phyloP scores from a whole-genome alignment of 2,329 filamentous ascomycete species.

The Neofusicoccum laricinum region DNA sequence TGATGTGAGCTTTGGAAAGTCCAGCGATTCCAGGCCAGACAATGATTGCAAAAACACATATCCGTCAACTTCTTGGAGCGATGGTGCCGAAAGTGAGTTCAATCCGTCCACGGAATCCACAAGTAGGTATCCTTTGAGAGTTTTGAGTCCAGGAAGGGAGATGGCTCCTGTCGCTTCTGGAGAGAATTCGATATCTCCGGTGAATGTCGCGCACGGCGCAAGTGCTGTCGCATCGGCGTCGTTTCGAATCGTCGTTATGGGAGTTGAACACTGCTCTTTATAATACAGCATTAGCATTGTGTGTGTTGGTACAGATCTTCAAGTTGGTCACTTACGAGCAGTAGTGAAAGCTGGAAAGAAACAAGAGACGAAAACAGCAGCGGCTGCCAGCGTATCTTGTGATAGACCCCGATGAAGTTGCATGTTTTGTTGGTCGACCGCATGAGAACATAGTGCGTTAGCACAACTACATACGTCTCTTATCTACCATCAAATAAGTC shows the following conservation, averaged over 20 bases:
- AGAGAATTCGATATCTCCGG: not conserved
- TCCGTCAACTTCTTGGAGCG: not conserved
- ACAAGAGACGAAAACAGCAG: too few species aligned
- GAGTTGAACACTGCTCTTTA: not conserved
- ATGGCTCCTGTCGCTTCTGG: not conserved
- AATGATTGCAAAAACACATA: not conserved
- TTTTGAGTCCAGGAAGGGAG: not conserved
- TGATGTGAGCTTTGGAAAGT: not conserved
- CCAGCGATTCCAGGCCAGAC: not conserved
- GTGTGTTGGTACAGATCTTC: too few species aligned
- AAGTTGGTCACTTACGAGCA: not conserved
- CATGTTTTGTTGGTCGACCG: too few species aligned
- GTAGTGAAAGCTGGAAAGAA: too few species aligned
- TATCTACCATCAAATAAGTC: too few species aligned
- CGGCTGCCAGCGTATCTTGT: too few species aligned
- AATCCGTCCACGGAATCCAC: not conserved
- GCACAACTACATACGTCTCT: too few species aligned
- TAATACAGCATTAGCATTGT: too few species aligned
- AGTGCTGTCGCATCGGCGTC: not conserved
- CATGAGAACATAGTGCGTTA: too few species aligned
- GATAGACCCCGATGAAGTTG: too few species aligned
- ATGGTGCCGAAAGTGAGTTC: not conserved
- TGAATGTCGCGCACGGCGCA: not conserved
- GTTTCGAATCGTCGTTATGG: not conserved
- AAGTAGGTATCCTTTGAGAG: not conserved